Base-by-base conservation (phyloP, 1,284 basidiomycete genomes). In the Xanthoconium separans region DNA sequence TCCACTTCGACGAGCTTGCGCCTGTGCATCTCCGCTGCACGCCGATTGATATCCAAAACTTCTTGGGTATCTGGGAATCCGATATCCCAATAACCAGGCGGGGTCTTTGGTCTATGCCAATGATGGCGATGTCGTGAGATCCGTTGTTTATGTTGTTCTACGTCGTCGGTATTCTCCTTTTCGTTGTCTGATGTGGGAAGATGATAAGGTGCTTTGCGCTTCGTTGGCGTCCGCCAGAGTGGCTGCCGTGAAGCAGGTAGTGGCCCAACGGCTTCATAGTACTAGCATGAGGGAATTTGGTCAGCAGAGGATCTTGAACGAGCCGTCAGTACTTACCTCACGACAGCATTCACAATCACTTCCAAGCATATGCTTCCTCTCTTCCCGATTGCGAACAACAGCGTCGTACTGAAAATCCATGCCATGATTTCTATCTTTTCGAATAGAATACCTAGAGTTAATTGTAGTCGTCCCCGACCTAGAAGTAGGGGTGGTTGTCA, bases 1-100 rank as follows among this genome's bases (percentile, higher is more conserved):
- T 83, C 82, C 6, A 89, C 74, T 61, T 75, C 73, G 13, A 74
- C 65, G 51, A 75, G 71, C 73, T 91, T 89, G 65, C 80, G 74
- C 60, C 74, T 74, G 64, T 91, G 86, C 77, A 89, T 87, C 58
- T 83, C 79, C 58, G 77, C 78, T 4, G 93, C 93, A 54, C 74
- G 73, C 53, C 75, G 74, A 67, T 95, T 95, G 59, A 94, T 90
- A 47, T 77, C 78, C 41, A 75, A 77, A 16, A 85, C 87, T 62
- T 89, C 81, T 69, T 94, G 93, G 3, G 94, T 95, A 58, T 78
- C 77, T 1, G 94, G 94, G 65, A 97, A 95, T 1, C 87, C 90
- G 52, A 95, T 93, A 58, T 88, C 78, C 91, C 91, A 93, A 70
- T 90, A 95, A 22, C 83, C 85, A 1, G 92, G 93, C 16, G 94